Percentiles rank a stretch among this genome's conserved stretches.
phyloP scores from a whole-genome alignment of 129 eudicot species.

The Mikania micrantha region DNA sequence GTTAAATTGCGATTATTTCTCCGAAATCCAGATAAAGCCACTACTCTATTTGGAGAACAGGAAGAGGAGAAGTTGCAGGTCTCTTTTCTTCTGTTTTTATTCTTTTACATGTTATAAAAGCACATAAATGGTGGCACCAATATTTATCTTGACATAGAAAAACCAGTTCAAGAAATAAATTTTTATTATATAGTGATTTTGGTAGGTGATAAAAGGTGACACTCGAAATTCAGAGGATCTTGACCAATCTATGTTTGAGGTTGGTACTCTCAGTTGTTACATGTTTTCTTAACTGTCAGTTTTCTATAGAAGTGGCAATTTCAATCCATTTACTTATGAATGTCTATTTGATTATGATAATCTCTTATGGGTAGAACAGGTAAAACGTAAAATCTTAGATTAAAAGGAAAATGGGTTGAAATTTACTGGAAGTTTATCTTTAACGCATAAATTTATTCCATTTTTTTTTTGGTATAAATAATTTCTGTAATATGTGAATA shows the following conservation, averaged over 20 bases:
- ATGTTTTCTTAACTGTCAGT: background rate
- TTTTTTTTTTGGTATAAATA: background rate
- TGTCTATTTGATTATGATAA: background rate
- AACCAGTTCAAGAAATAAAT: slow-evolving; percentile 15
- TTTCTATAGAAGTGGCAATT: background rate
- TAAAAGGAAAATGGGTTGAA: background rate
- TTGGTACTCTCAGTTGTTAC: slow-evolving; percentile 23
- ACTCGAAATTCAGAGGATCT: slow-evolving; percentile 74
- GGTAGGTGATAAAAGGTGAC: slow-evolving; percentile 81
- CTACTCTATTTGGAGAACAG: slow-evolving; percentile 73
- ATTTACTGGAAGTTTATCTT: background rate
- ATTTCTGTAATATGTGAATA: background rate
- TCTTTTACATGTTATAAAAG: background rate
- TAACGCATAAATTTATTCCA: background rate
- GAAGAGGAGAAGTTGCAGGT: slow-evolving; percentile 82
- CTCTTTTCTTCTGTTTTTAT: background rate
- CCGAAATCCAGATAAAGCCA: slow-evolving; percentile 86
- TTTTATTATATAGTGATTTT: slow-evolving; percentile 33
- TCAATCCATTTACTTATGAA: background rate
- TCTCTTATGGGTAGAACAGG: background rate
- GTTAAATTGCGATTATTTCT: slow-evolving; percentile 63
- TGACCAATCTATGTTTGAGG: slow-evolving; percentile 84
- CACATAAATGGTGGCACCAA: background rate
- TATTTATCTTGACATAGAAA: background rate
- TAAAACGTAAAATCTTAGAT: background rate